These are phyloP conservation scores for Suhomyces tanzawaensis DNA, from an alignment of 805 yeast species.

Conservation along the genomic window DNA sequence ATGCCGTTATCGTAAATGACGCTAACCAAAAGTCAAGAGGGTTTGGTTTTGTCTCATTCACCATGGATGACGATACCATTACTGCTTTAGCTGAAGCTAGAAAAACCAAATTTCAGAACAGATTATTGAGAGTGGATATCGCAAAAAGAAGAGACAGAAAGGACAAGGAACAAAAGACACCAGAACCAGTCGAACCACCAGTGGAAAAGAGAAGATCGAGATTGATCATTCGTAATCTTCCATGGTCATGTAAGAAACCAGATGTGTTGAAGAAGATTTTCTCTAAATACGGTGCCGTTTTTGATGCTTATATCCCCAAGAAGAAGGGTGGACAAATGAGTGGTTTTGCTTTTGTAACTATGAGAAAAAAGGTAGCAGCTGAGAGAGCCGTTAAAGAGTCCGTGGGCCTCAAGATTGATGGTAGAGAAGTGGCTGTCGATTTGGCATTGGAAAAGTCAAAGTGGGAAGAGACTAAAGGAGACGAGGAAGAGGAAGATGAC, in stretches of 20 bases:
- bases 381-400: constrained; percentile 74
- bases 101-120: constrained; percentile 62
- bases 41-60: constrained; percentile 92
- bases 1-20: constrained; percentile 88
- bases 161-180: constrained; percentile 6
- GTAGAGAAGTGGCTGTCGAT: constrained; percentile 91
- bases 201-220: constrained; percentile 83
- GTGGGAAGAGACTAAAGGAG: constrained; percentile 62
- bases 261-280: constrained; percentile 68
- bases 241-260: constrained; percentile 90
- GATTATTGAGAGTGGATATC: constrained; percentile 71
- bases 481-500: constrained; percentile 34
- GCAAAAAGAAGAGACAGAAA: constrained; percentile 92
- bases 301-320: constrained; percentile 85
- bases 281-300: constrained; percentile 77
- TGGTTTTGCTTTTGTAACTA: constrained; percentile 93
- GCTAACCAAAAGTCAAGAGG: constrained; percentile 78
- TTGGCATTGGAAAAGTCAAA: constrained; percentile 84
- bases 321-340: constrained; percentile 84
- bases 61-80: constrained; percentile 77
- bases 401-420: constrained; percentile 76
- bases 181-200: constrained; percentile 23
- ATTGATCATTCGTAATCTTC: constrained; percentile 85
- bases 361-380: constrained; percentile 78
- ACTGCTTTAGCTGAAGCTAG: constrained; percentile 69